Evolutionary conservation across 2,329 filamentous ascomycete species (phyloP).

Genomic region (Teratosphaeria destructans): DNA sequence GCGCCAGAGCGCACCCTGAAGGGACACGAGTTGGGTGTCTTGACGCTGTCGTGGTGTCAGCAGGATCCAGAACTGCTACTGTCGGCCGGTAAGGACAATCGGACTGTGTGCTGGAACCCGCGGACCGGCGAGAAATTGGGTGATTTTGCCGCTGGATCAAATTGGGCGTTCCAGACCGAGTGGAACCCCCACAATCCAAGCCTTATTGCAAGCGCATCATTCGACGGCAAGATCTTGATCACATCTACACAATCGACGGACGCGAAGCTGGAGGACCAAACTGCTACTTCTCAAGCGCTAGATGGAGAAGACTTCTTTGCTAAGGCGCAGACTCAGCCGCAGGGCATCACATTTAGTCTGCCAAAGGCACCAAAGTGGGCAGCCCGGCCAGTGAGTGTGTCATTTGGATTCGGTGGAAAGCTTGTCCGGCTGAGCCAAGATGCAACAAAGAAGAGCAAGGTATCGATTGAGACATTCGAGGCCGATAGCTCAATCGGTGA

Average conservation of each 20-base stretch:
- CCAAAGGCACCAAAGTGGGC: constrained; percentile 83
- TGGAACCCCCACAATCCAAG: constrained; percentile 92
- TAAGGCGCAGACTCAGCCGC: constrained; percentile 81
- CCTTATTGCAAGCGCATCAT: constrained; percentile 87
- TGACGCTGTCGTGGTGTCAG: constrained; percentile 90
- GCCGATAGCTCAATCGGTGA: constrained; percentile 77
- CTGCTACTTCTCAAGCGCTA: constrained; percentile 52
- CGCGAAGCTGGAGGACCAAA: constrained; percentile 54
- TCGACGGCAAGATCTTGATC: constrained; percentile 89
- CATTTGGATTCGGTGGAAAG: constrained; percentile 94
- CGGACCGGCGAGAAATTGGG: constrained; percentile 79
- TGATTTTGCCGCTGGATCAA: constrained; percentile 95
- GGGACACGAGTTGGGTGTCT: constrained; percentile 87
- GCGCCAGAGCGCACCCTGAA: constrained; percentile 79
- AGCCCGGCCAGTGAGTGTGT: constrained; percentile 70
- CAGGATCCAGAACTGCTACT: constrained; percentile 83
- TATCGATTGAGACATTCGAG: constrained; percentile 79
- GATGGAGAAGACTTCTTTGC: constrained; percentile 96
- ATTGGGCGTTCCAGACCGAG: constrained; percentile 93
- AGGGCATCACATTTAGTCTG: constrained; percentile 80
- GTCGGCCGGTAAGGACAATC: constrained; percentile 93
- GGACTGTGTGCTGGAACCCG: constrained; percentile 92
- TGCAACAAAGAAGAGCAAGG: constrained; percentile 54
- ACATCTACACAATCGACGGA: constrained; percentile 94
- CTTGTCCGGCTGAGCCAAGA: constrained; percentile 68